These are phyloP conservation scores for Buxus sempervirens DNA, from an alignment of 164 flowering plant genomes.

Conservation along the genomic window DNA sequence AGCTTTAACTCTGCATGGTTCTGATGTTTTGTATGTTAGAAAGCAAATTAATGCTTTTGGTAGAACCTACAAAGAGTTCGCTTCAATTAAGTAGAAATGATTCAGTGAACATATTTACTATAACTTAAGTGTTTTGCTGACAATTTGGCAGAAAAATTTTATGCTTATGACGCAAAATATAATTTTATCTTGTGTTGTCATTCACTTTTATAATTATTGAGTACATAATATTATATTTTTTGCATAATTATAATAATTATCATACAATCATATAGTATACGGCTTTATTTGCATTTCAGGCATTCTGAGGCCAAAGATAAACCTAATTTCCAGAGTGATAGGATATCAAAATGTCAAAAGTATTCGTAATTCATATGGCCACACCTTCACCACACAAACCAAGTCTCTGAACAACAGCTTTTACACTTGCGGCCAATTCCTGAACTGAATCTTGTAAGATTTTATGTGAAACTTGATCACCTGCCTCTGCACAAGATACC, in stretches of 20 bases:
- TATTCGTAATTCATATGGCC: not conserved
- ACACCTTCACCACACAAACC: conserved; percentile 78
- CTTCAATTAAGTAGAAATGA: no score
- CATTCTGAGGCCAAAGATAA: not conserved
- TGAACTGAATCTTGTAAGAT: conserved; percentile 67
- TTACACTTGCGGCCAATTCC: conserved; percentile 81
- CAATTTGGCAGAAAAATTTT: no score
- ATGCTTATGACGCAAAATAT: no score
- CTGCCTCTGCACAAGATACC: conserved; percentile 87
- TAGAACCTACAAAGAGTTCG: no score
- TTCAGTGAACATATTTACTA: no score
- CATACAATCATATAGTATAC: no score
- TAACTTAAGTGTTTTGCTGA: no score
- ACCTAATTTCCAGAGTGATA: not conserved
- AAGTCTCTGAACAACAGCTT: conserved; percentile 85
- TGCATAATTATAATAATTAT: no score
- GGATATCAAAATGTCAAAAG: not conserved
- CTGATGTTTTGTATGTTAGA: not conserved
- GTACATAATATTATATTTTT: no score
- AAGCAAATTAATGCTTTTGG: not conserved
- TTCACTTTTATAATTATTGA: no score
- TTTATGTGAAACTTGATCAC: conserved; percentile 71
- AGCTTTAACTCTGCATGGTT: not conserved
- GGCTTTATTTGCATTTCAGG: not conserved
- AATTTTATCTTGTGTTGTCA: no score